Percentiles rank a stretch among this genome's conserved stretches.
Evolutionary conservation across 2,329 filamentous ascomycete genomes (phyloP).

Genomic region (Furcasterigmium furcatum): DNA sequence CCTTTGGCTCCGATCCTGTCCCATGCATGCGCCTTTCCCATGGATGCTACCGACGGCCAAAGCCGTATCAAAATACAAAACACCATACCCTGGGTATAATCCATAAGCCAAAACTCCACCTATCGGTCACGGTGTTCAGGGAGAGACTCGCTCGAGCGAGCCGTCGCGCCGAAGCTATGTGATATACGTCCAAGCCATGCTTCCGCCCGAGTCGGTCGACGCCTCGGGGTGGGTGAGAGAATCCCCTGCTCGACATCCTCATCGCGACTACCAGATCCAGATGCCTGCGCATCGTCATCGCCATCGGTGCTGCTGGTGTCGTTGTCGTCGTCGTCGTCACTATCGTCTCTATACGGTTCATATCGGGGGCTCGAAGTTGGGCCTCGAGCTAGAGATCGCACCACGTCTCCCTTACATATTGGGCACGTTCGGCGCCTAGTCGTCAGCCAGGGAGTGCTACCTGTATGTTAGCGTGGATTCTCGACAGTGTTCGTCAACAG

Average conservation of each 20-base stretch:
- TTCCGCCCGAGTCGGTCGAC: conserved; percentile 20
- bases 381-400: conserved; percentile 60
- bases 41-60: background rate
- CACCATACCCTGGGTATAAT: background rate
- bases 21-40: background rate
- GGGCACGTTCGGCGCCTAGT: conserved; percentile 95
- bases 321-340: conserved; percentile 41
- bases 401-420: conserved; percentile 97
- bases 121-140: conserved; percentile 10
- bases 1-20: too few species aligned
- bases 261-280: conserved; percentile 23
- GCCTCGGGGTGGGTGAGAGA: conserved; percentile 15
- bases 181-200: conserved; percentile 37
- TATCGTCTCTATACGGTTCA: conserved; percentile 52
- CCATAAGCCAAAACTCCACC: background rate
- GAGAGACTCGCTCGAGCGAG: conserved; percentile 6
- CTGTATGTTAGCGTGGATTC: conserved; percentile 14
- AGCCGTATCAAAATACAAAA: background rate
- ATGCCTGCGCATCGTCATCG: conserved; percentile 31
- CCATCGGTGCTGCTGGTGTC: too few species aligned
- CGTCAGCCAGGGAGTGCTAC: conserved; percentile 91
- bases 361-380: conserved; percentile 49
- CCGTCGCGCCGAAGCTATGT: conserved; percentile 14
- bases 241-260: conserved; percentile 43
- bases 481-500: background rate